These are phyloP conservation scores for Blumeriella jaapii DNA, from an alignment of 2,329 filamentous ascomycete species.

Conservation along the genomic window DNA sequence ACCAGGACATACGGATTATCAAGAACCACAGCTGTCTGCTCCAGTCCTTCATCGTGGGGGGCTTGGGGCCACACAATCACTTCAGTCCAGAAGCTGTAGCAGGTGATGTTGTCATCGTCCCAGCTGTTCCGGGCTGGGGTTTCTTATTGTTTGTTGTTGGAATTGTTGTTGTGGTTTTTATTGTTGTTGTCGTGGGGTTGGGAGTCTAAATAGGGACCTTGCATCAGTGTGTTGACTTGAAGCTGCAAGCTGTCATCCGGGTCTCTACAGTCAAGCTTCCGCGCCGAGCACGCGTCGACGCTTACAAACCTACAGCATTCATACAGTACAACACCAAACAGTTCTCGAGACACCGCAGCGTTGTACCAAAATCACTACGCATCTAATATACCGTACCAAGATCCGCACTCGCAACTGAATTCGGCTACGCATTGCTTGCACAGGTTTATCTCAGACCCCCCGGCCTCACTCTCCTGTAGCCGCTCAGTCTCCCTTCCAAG, in stretches of 20 bases:
- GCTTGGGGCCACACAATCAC: constrained; percentile 16
- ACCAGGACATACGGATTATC: constrained; percentile 22
- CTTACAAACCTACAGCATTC: background rate
- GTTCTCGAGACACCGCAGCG: background rate
- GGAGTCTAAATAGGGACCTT: no score
- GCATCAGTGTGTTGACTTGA: no score
- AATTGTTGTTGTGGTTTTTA: no score
- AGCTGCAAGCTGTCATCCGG: constrained; percentile 10
- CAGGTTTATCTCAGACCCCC: no score
- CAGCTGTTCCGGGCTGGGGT: constrained; percentile 13
- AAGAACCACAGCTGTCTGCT: constrained; percentile 25
- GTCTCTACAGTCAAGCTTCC: no score
- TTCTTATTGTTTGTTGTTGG: no score
- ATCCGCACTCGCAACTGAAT: no score
- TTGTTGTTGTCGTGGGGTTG: no score
- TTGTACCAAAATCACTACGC: no score
- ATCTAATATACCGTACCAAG: no score
- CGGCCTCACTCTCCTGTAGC: no score
- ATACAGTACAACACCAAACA: background rate
- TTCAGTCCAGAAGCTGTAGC: constrained; percentile 18
- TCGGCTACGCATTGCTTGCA: no score
- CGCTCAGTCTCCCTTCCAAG: constrained; percentile 27
- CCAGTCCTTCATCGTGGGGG: constrained; percentile 24
- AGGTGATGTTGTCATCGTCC: constrained; percentile 18
- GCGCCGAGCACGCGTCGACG: constrained; percentile 1